phyloP scores from a whole-genome alignment of 169 alveolate species.

The Eimeria sp. region DNA sequence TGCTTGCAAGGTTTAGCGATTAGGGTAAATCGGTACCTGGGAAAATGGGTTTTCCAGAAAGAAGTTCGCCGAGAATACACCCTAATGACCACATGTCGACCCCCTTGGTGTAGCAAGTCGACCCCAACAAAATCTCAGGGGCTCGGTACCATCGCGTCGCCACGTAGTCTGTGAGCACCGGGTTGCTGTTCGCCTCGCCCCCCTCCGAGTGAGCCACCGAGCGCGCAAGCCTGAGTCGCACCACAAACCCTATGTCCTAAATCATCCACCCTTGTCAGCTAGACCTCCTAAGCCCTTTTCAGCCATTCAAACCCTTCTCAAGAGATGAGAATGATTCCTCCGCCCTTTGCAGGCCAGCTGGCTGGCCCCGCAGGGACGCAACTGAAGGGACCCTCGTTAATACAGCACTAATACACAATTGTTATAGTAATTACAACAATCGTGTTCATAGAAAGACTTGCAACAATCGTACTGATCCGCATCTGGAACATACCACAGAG shows the following conservation, averaged over 20 bases:
- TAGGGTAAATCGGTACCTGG: slow-evolving; percentile 93
- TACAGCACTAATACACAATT: too few species aligned
- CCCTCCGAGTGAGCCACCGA: slow-evolving; percentile 75
- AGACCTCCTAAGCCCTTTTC: not conserved
- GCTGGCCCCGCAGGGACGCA: too few species aligned
- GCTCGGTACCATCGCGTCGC: slow-evolving; percentile 96
- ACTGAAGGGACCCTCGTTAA: too few species aligned
- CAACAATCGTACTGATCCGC: too few species aligned
- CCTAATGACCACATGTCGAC: slow-evolving; percentile 99
- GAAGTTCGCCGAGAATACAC: slow-evolving; percentile 98
- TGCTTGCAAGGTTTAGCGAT: not conserved
- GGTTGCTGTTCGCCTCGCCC: slow-evolving; percentile 77
- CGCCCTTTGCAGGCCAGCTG: too few species aligned
- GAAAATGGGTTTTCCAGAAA: slow-evolving; percentile 98
- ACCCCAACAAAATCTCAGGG: slow-evolving; percentile 97
- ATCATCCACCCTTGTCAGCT: not conserved
- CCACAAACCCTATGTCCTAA: not conserved
- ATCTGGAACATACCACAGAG: too few species aligned
- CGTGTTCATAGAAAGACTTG: too few species aligned
- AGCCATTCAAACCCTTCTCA: too few species aligned
- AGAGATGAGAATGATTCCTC: too few species aligned
- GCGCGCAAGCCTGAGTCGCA: slow-evolving; percentile 77
- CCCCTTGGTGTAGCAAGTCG: slow-evolving; percentile 98
- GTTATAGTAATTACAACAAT: too few species aligned
- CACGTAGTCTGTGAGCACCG: slow-evolving; percentile 91